Conservation (phyloP, 345 rosid species). For the Brassica incana region DNA sequence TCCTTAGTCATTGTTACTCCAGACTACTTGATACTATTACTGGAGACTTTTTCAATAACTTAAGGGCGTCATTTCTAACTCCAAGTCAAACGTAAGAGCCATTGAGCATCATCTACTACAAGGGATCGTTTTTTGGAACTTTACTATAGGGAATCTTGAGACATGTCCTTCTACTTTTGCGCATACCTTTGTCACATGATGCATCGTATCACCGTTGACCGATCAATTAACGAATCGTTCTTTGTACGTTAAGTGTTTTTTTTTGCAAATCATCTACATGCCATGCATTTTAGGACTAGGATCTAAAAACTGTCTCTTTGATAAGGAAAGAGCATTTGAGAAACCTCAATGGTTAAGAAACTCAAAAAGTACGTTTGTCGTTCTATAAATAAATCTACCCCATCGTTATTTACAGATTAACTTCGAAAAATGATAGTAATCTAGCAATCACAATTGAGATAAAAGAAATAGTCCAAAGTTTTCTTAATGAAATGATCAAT, state of each 20-base stretch:
- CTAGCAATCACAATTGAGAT: neutral
- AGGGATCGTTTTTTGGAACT: neutral
- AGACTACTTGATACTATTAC: neutral
- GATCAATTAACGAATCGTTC: neutral
- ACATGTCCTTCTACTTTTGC: neutral
- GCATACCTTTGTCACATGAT: neutral
- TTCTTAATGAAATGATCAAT: neutral
- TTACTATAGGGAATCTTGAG: neutral
- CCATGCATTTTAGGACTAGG: neutral
- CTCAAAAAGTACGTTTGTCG: neutral
- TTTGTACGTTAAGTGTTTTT: neutral
- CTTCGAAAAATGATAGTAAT: neutral
- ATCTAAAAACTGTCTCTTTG: neutral
- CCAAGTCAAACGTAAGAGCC: neutral
- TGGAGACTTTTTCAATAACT: neutral
- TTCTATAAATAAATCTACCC: neutral
- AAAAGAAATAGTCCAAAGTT: neutral
- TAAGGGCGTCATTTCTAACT: neutral
- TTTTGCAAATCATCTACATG: neutral
- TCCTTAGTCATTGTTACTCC: neutral
- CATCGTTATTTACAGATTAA: neutral
- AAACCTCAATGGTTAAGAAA: neutral
- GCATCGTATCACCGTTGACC: neutral
- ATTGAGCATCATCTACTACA: neutral
- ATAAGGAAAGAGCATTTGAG: no score